Base-by-base conservation (phyloP, 2,329 filamentous ascomycete species). In the Fusarium sp. region DNA sequence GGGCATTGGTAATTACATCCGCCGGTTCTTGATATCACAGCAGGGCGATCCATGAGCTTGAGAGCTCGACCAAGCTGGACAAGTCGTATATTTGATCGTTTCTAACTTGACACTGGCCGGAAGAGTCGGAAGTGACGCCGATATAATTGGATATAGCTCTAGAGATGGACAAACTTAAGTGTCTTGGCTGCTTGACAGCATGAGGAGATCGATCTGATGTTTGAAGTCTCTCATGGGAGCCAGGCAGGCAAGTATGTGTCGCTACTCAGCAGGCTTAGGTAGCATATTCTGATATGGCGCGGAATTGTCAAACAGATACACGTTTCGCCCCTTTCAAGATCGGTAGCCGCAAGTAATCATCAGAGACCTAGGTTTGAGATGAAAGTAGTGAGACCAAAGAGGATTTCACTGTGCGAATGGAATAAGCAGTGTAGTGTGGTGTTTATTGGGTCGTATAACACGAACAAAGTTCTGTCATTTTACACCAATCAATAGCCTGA, bases 121-220 rank as follows among this genome's bases (percentile, higher is more conserved):
- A 64, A 73, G 52, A 56, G 62, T 60, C 70, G 70, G 70, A 59
- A 60, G 58, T n/a, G 55, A 46, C 55, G 11, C 27, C 42, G n/a
- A 46, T 23, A 11, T 39, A 31, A 71, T 73, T 64, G 70, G 57
- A 29, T 16, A 46, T 37, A 18, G 35, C 35, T 58, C 44, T 41
- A 37, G 39, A 70, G 27, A 45, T 18, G 35, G 35, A 55, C 15
- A 44, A 38, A 10, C 33, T 39, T 4, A 38, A 31, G 25, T 7
- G 19, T 41, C 27, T 25, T 29, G 38, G 51, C n/a, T 66, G n/a
- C 15, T 38, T 19, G 23, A 16, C 7, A 38, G 33, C n/a, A 23
- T 25, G 25, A 33, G 19, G 41, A 44, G 19, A 33, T 46, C 7
- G 29, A 41, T 35, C 37, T 55, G 46, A n/a, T 33, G 27, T 16